Evolutionary conservation across 2,329 filamentous ascomycete species (phyloP).

Genomic region (Teratosphaeria destructans): DNA sequence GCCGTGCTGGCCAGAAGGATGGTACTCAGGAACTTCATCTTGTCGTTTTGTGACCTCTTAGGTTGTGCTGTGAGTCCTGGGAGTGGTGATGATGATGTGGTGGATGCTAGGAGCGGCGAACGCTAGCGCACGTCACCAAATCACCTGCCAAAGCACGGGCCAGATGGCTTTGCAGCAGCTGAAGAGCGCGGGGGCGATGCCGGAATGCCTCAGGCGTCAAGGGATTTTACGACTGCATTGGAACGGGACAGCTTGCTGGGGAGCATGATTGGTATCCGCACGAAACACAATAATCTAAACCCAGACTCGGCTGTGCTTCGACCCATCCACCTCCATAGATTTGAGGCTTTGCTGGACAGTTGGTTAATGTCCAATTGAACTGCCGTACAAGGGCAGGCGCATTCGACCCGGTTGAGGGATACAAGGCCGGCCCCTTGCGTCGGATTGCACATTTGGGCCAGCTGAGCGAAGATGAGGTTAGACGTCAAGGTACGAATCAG

Average conservation of each 20-base stretch:
- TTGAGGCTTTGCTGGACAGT: neutral
- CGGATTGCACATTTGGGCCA: conserved; percentile 6
- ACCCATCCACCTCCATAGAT: neutral
- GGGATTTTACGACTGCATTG: neutral
- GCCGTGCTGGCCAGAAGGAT: conserved; percentile 21
- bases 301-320: neutral
- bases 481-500: conserved; percentile 44
- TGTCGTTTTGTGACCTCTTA: neutral
- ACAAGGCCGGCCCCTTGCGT: conserved; percentile 20
- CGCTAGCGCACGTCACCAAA: neutral
- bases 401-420: conserved; percentile 4
- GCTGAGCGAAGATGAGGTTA: conserved; percentile 40
- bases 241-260: neutral
- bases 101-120: neutral
- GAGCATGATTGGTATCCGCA: neutral
- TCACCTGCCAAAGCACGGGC: neutral
- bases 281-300: neutral
- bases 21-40: conserved; percentile 24
- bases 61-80: neutral
- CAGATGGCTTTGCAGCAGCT: neutral
- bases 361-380: neutral
- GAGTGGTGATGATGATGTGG: neutral
- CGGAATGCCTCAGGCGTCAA: neutral
- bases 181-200: neutral
- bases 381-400: neutral